phyloP scores from a whole-genome alignment of 306 rosid species.

The Acacia acuminata region DNA sequence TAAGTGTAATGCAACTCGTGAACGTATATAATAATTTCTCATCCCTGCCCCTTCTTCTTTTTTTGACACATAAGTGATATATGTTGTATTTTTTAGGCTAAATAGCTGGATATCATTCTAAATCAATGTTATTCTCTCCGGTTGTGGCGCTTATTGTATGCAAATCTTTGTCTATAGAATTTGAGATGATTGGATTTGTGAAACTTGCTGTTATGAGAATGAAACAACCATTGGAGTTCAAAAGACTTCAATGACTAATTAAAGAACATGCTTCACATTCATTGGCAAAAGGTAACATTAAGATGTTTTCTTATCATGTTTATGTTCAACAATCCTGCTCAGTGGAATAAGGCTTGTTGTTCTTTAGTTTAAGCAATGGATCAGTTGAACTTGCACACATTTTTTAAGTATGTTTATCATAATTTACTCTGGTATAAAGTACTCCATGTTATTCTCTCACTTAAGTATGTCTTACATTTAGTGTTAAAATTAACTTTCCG shows the following conservation, averaged over 20 bases:
- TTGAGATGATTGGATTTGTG: conserved; percentile 61
- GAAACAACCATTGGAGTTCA: neutral
- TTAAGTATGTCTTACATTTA: no score
- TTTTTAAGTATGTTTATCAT: no score
- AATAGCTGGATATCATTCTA: conserved; percentile 8
- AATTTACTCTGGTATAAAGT: no score
- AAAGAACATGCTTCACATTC: conserved; percentile 37
- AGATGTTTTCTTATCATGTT: no score
- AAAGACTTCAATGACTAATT: conserved; percentile 25
- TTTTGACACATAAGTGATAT: neutral
- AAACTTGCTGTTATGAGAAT: conserved; percentile 36
- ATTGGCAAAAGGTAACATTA: conserved; percentile 40
- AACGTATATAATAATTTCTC: conserved; percentile 48
- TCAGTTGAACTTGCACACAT: no score
- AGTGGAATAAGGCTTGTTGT: no score
- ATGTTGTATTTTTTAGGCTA: neutral
- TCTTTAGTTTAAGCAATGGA: no score
- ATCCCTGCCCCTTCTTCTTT: neutral
- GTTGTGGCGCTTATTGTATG: conserved; percentile 65
- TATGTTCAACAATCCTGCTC: no score
- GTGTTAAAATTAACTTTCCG: no score
- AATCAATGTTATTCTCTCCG: conserved; percentile 22
- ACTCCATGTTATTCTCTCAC: no score
- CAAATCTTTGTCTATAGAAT: neutral
- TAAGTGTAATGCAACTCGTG: conserved; percentile 44